Evolutionary conservation across 768 basidiomycete species (phyloP).

Genomic region (Termitomyces eurrhizus): DNA sequence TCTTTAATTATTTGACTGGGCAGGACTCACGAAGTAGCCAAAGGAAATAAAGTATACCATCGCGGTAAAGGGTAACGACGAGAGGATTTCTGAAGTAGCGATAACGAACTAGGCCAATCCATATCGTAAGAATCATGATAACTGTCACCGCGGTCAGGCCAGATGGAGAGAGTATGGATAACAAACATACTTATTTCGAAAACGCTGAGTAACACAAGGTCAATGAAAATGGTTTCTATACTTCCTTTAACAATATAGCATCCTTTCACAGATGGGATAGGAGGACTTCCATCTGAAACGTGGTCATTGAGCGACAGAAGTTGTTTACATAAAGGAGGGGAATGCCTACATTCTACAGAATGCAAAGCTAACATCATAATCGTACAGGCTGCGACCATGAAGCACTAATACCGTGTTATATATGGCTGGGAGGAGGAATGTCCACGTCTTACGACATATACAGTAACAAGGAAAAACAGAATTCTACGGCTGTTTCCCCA

Average conservation of each 20-base stretch:
- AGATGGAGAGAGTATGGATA: background rate
- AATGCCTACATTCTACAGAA: slow-evolving; percentile 7
- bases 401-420: background rate
- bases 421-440: background rate
- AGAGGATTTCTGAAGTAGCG: background rate
- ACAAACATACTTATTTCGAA: background rate
- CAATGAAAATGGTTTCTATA: background rate
- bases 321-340: background rate
- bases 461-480: slow-evolving; percentile 2
- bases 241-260: slow-evolving; percentile 12
- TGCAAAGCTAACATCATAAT: slow-evolving; percentile 5
- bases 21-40: background rate
- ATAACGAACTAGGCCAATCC: background rate
- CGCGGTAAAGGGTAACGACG: background rate
- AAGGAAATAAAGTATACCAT: background rate
- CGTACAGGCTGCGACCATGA: slow-evolving; percentile 1
- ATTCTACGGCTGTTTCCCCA: slow-evolving; percentile 12
- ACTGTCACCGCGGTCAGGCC: background rate
- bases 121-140: background rate
- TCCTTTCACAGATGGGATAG: slow-evolving; percentile 8
- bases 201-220: background rate
- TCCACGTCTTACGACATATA: slow-evolving; percentile 3
- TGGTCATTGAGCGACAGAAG: background rate
- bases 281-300: slow-evolving; percentile 5
- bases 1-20: too few relatives aligned